Evolutionary conservation across 2,329 filamentous ascomycete genomes (phyloP).

Genomic region (Fusarium cyanostomum): DNA sequence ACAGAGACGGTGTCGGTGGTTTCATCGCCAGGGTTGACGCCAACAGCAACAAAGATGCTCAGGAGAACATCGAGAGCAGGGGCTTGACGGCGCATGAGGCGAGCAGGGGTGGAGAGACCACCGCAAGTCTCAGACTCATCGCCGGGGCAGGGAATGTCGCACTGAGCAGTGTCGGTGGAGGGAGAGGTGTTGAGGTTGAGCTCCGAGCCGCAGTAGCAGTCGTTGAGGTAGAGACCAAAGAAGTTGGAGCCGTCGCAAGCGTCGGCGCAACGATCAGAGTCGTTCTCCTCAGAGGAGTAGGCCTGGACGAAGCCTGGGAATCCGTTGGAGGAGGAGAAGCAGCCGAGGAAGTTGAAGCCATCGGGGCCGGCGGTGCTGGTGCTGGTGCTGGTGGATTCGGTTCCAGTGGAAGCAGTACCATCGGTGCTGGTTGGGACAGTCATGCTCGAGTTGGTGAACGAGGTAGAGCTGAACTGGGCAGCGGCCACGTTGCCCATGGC

Average conservation of each 20-base stretch:
- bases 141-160: constrained; percentile 45
- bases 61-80: constrained; percentile 36
- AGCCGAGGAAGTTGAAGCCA: constrained; percentile 42
- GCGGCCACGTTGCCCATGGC: constrained; percentile 45
- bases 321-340: constrained; percentile 39
- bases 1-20: constrained; percentile 15
- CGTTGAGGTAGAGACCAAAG: constrained; percentile 39
- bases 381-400: constrained; percentile 2
- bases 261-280: constrained; percentile 33
- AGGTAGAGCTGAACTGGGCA: constrained; percentile 33
- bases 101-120: constrained; percentile 25
- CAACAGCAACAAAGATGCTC: constrained; percentile 29
- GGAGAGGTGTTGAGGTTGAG: constrained; percentile 19
- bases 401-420: constrained; percentile 1
- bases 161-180: constrained; percentile 28
- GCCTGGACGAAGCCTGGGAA: constrained; percentile 41
- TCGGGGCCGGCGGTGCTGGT: constrained; percentile 9
- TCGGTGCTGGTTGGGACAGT: constrained; percentile 3
- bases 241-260: constrained; percentile 38
- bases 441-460: constrained; percentile 17
- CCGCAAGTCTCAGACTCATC: constrained; percentile 39
- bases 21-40: constrained; percentile 22
- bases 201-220: constrained; percentile 45
- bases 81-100: constrained; percentile 36
- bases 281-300: constrained; percentile 24